phyloP scores from a whole-genome alignment of 495 filamentous ascomycete genomes.

The Penicillium nucicola region DNA sequence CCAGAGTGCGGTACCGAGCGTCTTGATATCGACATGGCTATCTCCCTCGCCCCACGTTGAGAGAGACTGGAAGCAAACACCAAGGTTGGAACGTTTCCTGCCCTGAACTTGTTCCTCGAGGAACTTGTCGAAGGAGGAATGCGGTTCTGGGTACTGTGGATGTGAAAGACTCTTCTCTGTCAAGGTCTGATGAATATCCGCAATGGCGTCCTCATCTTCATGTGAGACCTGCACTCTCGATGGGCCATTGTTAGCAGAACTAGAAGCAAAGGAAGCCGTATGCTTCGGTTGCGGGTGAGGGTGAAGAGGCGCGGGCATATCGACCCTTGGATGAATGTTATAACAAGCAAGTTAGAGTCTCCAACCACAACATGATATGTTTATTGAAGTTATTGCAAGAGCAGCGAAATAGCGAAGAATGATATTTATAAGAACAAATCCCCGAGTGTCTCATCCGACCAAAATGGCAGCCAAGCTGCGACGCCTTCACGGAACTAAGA shows the following conservation, averaged over 20 bases:
- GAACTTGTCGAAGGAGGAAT: constrained; percentile 37
- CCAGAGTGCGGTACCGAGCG: constrained; percentile 33
- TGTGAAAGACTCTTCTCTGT: constrained; percentile 17
- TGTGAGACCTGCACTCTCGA: constrained; percentile 30
- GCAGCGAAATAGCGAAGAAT: background rate
- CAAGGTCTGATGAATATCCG: constrained; percentile 33
- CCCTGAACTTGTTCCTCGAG: constrained; percentile 32
- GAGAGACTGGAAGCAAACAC: constrained; percentile 36
- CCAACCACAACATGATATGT: constrained; percentile 4
- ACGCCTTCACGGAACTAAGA: background rate
- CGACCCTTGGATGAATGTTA: constrained; percentile 5
- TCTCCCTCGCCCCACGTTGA: constrained; percentile 35
- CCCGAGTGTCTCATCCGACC: background rate
- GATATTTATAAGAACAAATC: constrained; percentile 12
- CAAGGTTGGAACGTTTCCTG: constrained; percentile 32
- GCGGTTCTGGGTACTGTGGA: constrained; percentile 31
- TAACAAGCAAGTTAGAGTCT: background rate
- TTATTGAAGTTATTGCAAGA: background rate
- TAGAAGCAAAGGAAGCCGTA: constrained; percentile 18
- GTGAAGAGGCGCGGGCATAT: constrained; percentile 33
- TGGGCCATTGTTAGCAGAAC: constrained; percentile 15
- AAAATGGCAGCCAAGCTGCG: constrained; percentile 31
- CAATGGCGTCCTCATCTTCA: constrained; percentile 34
- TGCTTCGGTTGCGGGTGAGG: constrained; percentile 24
- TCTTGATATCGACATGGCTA: constrained; percentile 32